These are phyloP conservation scores for Gyromitra esculenta DNA, from an alignment of 2,329 filamentous ascomycete genomes.

Conservation along the genomic window DNA sequence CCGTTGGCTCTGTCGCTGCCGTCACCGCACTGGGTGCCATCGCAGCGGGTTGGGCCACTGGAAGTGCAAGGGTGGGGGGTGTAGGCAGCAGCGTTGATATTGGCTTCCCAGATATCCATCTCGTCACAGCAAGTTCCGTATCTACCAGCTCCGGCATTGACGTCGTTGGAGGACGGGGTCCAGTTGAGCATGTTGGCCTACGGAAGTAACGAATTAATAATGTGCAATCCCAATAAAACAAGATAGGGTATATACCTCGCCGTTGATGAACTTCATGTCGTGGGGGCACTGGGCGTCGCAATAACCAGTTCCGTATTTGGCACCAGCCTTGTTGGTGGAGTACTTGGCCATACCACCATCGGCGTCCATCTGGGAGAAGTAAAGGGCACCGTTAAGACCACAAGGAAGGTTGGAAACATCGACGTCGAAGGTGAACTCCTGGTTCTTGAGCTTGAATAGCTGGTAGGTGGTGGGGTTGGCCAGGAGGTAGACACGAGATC, in stretches of 20 bases:
- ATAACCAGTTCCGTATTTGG: conserved; percentile 71
- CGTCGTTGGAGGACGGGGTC: conserved; percentile 66
- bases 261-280: conserved; percentile 67
- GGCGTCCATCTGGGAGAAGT: conserved; percentile 71
- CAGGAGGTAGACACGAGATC: conserved; percentile 72
- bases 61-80: conserved; percentile 73
- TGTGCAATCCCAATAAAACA: conserved; percentile 1
- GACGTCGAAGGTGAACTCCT: conserved; percentile 78
- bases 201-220: conserved; percentile 36
- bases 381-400: conserved; percentile 76
- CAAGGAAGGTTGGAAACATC: conserved; percentile 75
- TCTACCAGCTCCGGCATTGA: conserved; percentile 66
- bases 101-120: conserved; percentile 78
- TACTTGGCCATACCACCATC: conserved; percentile 69
- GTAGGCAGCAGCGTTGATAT: conserved; percentile 71
- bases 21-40: conserved; percentile 66
- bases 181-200: conserved; percentile 69
- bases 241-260: conserved; percentile 62
- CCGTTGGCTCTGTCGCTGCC: conserved; percentile 67
- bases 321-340: conserved; percentile 67
- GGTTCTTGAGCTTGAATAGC: conserved; percentile 71
- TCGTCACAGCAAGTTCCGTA: conserved; percentile 73
- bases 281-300: conserved; percentile 70
- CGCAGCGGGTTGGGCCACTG: conserved; percentile 66
- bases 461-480: conserved; percentile 70